phyloP scores from a whole-genome alignment of 495 filamentous ascomycete genomes.

The Tuber microsphaerosporum region DNA sequence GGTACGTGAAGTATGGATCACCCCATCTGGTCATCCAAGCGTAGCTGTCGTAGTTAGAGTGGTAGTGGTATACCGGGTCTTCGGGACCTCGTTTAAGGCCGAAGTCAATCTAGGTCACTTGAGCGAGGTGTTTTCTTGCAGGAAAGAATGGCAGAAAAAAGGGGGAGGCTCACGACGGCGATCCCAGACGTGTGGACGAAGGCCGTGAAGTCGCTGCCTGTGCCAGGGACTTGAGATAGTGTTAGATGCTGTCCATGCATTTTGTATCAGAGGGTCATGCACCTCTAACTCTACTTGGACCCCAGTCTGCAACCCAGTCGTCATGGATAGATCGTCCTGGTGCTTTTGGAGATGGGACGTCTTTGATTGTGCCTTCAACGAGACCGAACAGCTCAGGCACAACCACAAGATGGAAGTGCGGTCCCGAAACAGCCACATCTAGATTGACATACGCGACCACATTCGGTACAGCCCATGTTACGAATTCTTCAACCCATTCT shows the following conservation, averaged over 20 bases:
- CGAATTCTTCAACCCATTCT: slow-evolving; percentile 62
- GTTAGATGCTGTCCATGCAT: not conserved
- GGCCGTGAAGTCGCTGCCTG: slow-evolving; percentile 66
- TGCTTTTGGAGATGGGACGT: slow-evolving; percentile 71
- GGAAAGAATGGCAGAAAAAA: not conserved
- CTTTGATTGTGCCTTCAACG: slow-evolving; percentile 59
- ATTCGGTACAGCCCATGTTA: slow-evolving; percentile 70
- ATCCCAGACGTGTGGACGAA: slow-evolving; percentile 61
- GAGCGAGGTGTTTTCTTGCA: not conserved
- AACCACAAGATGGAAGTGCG: slow-evolving; percentile 17
- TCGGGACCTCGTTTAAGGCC: slow-evolving; percentile 48
- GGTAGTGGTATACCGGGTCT: slow-evolving; percentile 63
- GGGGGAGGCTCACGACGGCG: slow-evolving; percentile 45
- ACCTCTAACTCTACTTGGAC: not conserved
- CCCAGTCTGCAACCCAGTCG: slow-evolving; percentile 46
- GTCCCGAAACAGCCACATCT: slow-evolving; percentile 56
- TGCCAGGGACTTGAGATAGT: slow-evolving; percentile 45
- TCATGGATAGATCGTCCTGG: slow-evolving; percentile 43
- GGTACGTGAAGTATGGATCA: slow-evolving; percentile 57
- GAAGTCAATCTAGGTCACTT: slow-evolving; percentile 45
- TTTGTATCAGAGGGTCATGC: not conserved
- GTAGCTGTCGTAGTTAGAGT: slow-evolving; percentile 71
- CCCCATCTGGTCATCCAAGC: slow-evolving; percentile 67
- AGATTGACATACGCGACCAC: slow-evolving; percentile 69
- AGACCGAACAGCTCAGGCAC: slow-evolving; percentile 73